These are phyloP conservation scores for Pyricularia grisea DNA, from an alignment of 2,329 filamentous ascomycete genomes.

Conservation along the genomic window DNA sequence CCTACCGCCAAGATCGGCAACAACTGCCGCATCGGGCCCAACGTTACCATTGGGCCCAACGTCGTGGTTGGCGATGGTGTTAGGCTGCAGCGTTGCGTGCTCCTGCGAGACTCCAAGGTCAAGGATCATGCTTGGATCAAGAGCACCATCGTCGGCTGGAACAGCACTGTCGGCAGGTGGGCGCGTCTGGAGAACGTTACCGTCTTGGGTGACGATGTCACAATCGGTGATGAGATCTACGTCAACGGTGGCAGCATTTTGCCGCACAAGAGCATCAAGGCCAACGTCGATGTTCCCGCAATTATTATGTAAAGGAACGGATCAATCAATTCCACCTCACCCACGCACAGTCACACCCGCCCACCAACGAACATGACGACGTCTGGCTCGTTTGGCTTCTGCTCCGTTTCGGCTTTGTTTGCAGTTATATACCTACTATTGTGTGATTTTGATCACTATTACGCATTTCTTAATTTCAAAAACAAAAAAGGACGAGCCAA, in stretches of 20 bases:
- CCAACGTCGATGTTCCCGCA: slow-evolving; percentile 77
- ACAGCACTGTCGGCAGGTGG: slow-evolving; percentile 92
- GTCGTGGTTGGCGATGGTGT: slow-evolving; percentile 92
- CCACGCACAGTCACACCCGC: neutral
- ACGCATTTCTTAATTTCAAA: neutral
- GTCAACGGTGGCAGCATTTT: slow-evolving; percentile 94
- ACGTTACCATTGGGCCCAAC: slow-evolving; percentile 90
- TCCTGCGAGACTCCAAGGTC: slow-evolving; percentile 83
- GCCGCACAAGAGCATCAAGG: slow-evolving; percentile 98
- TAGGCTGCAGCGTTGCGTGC: slow-evolving; percentile 82
- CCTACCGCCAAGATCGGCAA: slow-evolving; percentile 92
- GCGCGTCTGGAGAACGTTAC: slow-evolving; percentile 94
- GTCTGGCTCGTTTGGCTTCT: neutral
- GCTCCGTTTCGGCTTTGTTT: slow-evolving; percentile 1
- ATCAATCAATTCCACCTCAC: neutral
- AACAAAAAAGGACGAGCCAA: neutral
- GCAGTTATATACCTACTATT: slow-evolving; percentile 1
- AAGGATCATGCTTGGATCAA: slow-evolving; percentile 99
- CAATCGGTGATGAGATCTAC: slow-evolving; percentile 95
- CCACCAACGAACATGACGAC: neutral
- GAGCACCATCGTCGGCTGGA: slow-evolving; percentile 97
- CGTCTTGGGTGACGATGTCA: slow-evolving; percentile 96
- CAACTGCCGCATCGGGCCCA: slow-evolving; percentile 96
- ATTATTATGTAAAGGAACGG: slow-evolving; percentile 51
- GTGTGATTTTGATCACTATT: neutral